These are phyloP conservation scores for Pholiota microspora DNA, from an alignment of 768 basidiomycete genomes.

Conservation along the genomic window DNA sequence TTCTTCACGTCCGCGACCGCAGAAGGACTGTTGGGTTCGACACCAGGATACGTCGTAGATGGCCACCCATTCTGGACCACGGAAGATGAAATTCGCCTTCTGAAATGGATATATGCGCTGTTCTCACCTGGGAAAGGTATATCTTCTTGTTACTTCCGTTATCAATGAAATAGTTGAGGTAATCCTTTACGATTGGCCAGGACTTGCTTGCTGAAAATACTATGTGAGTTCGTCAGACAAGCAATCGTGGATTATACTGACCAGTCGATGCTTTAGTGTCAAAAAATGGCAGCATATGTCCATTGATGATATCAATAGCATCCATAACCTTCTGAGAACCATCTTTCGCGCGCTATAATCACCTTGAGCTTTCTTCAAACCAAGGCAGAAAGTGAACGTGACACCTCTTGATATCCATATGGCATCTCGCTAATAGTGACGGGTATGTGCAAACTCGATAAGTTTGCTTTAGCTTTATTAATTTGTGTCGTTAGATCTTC, in stretches of 20 bases:
- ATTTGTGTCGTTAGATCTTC: slow-evolving; percentile 51
- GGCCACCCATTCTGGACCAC: slow-evolving; percentile 79
- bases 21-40: slow-evolving; percentile 60
- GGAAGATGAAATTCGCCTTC: neutral
- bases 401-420: slow-evolving; percentile 50
- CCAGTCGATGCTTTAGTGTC: slow-evolving; percentile 53
- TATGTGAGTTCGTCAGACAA: neutral
- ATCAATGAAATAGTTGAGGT: slow-evolving; percentile 68
- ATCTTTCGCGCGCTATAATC: slow-evolving; percentile 36
- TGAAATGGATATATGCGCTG: neutral
- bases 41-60: slow-evolving; percentile 55
- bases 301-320: slow-evolving; percentile 62
- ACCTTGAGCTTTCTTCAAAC: neutral
- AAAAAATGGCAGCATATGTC: slow-evolving; percentile 75
- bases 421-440: slow-evolving; percentile 71
- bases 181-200: slow-evolving; percentile 59
- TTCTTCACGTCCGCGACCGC: slow-evolving; percentile 64
- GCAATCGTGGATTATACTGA: slow-evolving; percentile 18
- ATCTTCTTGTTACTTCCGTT: slow-evolving; percentile 71
- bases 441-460: slow-evolving; percentile 55
- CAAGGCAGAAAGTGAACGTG: neutral
- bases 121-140: slow-evolving; percentile 62
- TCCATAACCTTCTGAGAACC: slow-evolving; percentile 55
- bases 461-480: slow-evolving; percentile 40
- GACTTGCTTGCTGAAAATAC: slow-evolving; percentile 43